Conservation (phyloP, 2,329 filamentous ascomycete species). For the Cadophora sp. region DNA sequence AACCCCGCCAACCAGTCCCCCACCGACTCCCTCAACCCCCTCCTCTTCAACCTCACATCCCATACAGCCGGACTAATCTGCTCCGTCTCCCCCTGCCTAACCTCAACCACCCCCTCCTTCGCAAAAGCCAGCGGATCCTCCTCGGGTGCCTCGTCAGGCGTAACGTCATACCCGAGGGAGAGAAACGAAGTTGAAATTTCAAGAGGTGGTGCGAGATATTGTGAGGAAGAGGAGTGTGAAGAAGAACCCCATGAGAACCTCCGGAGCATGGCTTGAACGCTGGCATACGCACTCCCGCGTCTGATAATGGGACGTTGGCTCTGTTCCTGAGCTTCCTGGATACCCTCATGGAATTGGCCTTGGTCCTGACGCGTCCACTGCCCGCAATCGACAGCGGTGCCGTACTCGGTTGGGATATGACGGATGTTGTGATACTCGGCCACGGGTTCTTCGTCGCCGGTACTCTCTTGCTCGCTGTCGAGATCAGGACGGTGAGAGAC, state of each 20-base stretch:
- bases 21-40: background rate
- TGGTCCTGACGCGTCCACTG: background rate
- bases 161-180: background rate
- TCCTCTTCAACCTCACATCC: background rate
- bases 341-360: background rate
- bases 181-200: background rate
- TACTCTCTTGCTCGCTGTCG: background rate
- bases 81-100: background rate
- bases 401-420: background rate
- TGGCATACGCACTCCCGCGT: background rate
- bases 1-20: background rate
- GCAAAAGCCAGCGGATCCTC: background rate
- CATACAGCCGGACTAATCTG: background rate
- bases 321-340: background rate
- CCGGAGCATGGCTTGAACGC: background rate
- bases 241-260: background rate
- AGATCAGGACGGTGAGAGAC: background rate
- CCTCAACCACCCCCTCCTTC: background rate
- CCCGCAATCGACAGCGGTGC: background rate
- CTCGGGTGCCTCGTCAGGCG: background rate
- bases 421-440: background rate
- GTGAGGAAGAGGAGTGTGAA: background rate
- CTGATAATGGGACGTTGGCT: background rate
- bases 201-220: background rate
- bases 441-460: background rate